These are phyloP conservation scores for Eucalyptus regnans DNA, from an alignment of 345 rosid species.

Conservation along the genomic window DNA sequence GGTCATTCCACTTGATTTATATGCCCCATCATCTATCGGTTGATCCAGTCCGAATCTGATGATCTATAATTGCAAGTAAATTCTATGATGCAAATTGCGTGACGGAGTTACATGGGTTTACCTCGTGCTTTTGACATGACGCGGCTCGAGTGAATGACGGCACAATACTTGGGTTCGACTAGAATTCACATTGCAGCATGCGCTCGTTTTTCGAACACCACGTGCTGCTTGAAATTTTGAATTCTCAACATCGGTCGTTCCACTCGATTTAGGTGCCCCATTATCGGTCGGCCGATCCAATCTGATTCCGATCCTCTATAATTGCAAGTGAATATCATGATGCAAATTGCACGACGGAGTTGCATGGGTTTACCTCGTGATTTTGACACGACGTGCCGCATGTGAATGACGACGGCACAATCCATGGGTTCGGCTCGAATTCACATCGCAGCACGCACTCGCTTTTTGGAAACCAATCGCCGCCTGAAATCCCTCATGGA, in stretches of 20 bases:
- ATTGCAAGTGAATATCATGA: not conserved
- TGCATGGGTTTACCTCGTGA: not conserved
- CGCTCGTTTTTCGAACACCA: not conserved
- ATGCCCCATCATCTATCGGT: not conserved
- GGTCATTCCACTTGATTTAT: not conserved
- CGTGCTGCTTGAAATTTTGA: not conserved
- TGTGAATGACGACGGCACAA: not conserved
- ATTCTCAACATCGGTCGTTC: not conserved
- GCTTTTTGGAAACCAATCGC: not conserved
- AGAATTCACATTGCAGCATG: not conserved
- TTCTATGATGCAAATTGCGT: not conserved
- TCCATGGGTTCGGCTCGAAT: not conserved
- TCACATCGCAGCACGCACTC: not conserved
- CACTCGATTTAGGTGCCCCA: not conserved
- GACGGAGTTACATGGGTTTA: not conserved
- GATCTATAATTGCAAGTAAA: not conserved
- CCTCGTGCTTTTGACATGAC: too few relatives aligned
- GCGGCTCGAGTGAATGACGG: too few relatives aligned
- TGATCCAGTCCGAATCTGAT: fast-evolving
- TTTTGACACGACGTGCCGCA: not conserved
- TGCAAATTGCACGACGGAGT: not conserved
- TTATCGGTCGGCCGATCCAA: not conserved
- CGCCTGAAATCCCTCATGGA: not conserved
- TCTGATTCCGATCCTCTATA: not conserved
- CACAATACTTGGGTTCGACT: not conserved